Conservation (phyloP, 2,329 filamentous ascomycete genomes). For the Fusarium aywerte region DNA sequence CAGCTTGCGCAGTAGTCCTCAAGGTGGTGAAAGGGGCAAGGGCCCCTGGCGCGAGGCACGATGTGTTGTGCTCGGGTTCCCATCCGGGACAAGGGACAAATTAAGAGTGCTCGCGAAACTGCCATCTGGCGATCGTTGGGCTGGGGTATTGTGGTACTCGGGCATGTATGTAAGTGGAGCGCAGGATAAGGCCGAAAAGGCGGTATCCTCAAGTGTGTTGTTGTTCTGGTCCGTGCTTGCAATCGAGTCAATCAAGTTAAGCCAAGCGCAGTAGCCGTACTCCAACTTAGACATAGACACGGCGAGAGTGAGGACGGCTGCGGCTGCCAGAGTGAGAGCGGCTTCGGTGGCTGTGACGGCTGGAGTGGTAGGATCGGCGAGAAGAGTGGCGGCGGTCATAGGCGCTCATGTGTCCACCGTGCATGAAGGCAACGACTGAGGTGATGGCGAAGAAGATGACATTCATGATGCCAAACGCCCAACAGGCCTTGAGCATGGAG, state of each 20-base stretch:
- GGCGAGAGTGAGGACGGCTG: slow-evolving; percentile 61
- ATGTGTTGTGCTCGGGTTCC: slow-evolving; percentile 5
- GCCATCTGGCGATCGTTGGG: slow-evolving; percentile 23
- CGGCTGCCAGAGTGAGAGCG: slow-evolving; percentile 54
- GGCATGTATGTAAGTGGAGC: slow-evolving; percentile 22
- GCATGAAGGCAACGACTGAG: slow-evolving; percentile 72
- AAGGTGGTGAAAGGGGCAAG: neutral
- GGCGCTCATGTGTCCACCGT: slow-evolving; percentile 63
- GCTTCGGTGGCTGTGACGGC: slow-evolving; percentile 56
- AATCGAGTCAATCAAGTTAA: neutral
- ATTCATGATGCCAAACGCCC: slow-evolving; percentile 92
- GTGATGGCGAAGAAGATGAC: slow-evolving; percentile 83
- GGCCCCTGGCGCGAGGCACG: slow-evolving; percentile 2
- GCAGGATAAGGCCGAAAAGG: neutral
- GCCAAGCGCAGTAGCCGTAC: neutral
- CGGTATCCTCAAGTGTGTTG: neutral
- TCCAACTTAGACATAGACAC: slow-evolving; percentile 59
- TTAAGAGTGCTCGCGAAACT: slow-evolving; percentile 17
- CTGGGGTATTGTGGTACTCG: slow-evolving; percentile 30
- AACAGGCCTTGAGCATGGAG: slow-evolving; percentile 90
- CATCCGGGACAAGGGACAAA: slow-evolving; percentile 9
- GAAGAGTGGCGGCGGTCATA: slow-evolving; percentile 49
- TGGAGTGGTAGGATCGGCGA: slow-evolving; percentile 52
- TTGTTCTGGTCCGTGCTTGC: slow-evolving; percentile 7
- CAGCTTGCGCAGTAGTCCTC: slow-evolving; percentile 6